Evolutionary conservation across 83 land plant genomes (phyloP), one percentile per base, ranked within the genome.

Genomic region (Thuja plicata): DNA sequence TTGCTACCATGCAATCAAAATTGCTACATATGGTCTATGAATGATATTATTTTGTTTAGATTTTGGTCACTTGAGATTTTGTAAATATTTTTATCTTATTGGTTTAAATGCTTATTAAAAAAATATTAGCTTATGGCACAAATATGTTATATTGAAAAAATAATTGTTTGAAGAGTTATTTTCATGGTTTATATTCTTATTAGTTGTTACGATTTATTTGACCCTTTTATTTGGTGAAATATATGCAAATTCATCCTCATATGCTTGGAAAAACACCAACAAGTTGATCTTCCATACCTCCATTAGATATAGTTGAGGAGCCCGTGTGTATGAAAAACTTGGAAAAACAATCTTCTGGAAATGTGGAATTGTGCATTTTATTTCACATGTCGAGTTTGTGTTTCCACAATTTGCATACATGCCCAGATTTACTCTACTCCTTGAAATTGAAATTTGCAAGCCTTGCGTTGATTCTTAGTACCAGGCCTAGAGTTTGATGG

Each of bases 181-280:
- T 80, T 80, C 24, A 41, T 80, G 16, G 24, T 80, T 43, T 81
- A 41, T 50, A 21, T 8, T 2, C 10, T 24, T 81, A 41, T 7
- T 43, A 43, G 43, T 73, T 38, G 34, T 0, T 8, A 82, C 54
- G 45, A 30, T 21, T 70, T 46, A 30, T 27, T 71, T 71, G 40
- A 45, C 55, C 57, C 45, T 86, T 88, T n/a, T 21, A 50, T 43
- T 80, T 87, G 24, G 10, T 79, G 12, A 7, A 52, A 88, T 32
- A n/a, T 70, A 0, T 73, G 87, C 86, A 93, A 94, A 92, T 94
- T 83, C n/a, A n/a, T n/a, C 96, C 92, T 85, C 92, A 92, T 54
- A 85, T 92, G 89, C 89, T 94, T 90, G 94, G 96, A n/a, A 89
- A 93, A 70, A n/a, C n/a, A n/a, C n/a, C 95, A 91, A 85, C 92